phyloP scores from a whole-genome alignment of 257 asterid genomes.

The Handroanthus guayacan region DNA sequence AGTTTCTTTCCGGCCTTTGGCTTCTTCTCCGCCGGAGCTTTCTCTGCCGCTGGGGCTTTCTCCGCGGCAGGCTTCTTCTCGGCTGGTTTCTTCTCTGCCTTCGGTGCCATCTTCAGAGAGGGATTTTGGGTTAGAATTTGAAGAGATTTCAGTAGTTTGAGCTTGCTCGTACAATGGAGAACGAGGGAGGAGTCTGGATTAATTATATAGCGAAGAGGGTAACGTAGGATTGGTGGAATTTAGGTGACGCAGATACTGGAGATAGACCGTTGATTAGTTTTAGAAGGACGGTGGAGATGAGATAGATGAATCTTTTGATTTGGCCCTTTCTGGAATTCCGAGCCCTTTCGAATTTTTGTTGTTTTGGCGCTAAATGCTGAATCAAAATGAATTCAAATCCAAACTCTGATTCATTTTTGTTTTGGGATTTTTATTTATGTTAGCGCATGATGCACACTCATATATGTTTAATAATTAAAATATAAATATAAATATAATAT shows the following conservation, averaged over 20 bases:
- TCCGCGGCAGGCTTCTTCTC: slow-evolving; percentile 47
- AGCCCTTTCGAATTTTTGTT: neutral
- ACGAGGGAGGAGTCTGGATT: neutral
- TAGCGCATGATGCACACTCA: too few relatives aligned
- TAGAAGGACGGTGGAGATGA: neutral
- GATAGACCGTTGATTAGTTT: neutral
- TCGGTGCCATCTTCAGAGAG: slow-evolving; percentile 31
- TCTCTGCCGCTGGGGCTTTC: slow-evolving; percentile 26
- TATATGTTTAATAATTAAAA: too few relatives aligned
- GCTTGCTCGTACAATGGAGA: neutral
- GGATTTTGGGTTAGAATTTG: neutral
- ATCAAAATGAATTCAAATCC: neutral
- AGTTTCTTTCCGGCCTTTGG: slow-evolving; percentile 50
- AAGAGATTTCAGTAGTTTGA: neutral
- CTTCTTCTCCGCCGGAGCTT: slow-evolving; percentile 40
- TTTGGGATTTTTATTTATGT: too few relatives aligned
- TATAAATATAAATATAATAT: too few relatives aligned
- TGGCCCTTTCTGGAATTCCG: neutral
- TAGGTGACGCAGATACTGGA: slow-evolving; percentile 32
- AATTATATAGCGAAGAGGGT: slow-evolving; percentile 27
- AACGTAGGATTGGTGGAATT: slow-evolving; percentile 31
- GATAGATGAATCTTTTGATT: neutral
- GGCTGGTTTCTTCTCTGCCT: slow-evolving; percentile 46
- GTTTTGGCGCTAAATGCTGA: neutral
- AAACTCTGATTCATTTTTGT: too few relatives aligned